Base-by-base conservation (phyloP, 305 asterid species). In the Monarda citriodora region DNA sequence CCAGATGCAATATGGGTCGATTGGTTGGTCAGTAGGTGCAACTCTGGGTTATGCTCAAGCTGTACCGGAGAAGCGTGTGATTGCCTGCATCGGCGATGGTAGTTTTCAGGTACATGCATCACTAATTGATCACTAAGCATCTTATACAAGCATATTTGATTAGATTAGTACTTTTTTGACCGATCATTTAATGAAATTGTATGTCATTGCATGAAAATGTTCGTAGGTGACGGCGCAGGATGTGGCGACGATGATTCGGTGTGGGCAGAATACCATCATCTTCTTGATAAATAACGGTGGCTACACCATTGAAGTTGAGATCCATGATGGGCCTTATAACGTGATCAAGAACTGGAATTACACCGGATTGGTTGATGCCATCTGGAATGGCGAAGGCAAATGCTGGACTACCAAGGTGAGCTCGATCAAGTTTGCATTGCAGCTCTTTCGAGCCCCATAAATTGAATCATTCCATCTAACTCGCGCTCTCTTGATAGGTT, bases 1-100 rank as follows among this genome's bases (percentile, higher is more conserved):
- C 53, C 92, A 84, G 72, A 81, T 84, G 92, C 88, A 79, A 31
- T 84, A 84, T 61, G 87, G 69, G 5, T 65, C 69, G 16, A 65
- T 65, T 29, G 69, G 69, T 5, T 65, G 69, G 69, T 65, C 69
- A 10, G 69, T 65, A 9, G 70, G 70, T 23, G 70, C 93, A 25
- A 85, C 93, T 3, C 56, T 85, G 18, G 93, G 93, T 23, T 85
- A 85, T 31, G 93, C 89, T 0, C 93, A 85, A 46, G 83, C 87
- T 23, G 74, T 53, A 5, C 82, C 83, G 1, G 60, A 75, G 49
- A 85, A 79, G 67, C 78, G 89, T 9, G 78, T 85, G 18, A 64
- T 85, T 40, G 70, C 89, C 25, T 82, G 81, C 83, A 85, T 85
- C 10, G 93, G 89, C 7, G 93, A 85, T 64, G 89, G 94, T 23